These are phyloP conservation scores for Hibiscus tridactylites DNA, from an alignment of 345 rosid genomes.

Conservation along the genomic window DNA sequence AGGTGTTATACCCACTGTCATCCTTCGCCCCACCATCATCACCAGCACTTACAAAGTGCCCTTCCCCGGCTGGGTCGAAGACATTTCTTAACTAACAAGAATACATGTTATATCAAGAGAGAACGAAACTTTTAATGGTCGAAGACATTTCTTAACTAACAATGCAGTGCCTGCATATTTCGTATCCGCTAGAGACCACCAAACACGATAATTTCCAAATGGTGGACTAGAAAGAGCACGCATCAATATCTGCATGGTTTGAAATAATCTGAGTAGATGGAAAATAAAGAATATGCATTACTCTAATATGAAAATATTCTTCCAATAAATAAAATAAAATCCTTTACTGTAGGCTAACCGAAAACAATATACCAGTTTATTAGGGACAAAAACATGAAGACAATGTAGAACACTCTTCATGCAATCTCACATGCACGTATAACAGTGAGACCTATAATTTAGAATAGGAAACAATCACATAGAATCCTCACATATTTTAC, in stretches of 20 bases:
- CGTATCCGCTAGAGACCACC: conserved; percentile 98
- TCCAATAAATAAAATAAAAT: neutral
- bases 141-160: conserved; percentile 70
- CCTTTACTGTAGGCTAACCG: neutral
- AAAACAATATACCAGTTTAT: neutral
- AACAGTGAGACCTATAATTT: neutral
- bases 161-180: conserved; percentile 98
- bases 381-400: neutral
- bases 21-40: no score
- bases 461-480: neutral
- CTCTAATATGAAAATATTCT: neutral
- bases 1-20: no score
- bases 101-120: conserved; percentile 68
- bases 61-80: no score
- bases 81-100: no score
- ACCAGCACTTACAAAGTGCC: no score
- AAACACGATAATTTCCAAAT: conserved; percentile 60
- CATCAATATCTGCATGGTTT: conserved; percentile 50
- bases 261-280: neutral
- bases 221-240: conserved; percentile 77
- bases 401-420: neutral
- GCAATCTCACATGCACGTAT: neutral
- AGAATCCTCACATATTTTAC: neutral
- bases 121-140: conserved; percentile 56
- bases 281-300: conserved; percentile 1